These are phyloP conservation scores for Amanita pseudoporphyria DNA, from an alignment of 768 basidiomycete species.

Conservation along the genomic window DNA sequence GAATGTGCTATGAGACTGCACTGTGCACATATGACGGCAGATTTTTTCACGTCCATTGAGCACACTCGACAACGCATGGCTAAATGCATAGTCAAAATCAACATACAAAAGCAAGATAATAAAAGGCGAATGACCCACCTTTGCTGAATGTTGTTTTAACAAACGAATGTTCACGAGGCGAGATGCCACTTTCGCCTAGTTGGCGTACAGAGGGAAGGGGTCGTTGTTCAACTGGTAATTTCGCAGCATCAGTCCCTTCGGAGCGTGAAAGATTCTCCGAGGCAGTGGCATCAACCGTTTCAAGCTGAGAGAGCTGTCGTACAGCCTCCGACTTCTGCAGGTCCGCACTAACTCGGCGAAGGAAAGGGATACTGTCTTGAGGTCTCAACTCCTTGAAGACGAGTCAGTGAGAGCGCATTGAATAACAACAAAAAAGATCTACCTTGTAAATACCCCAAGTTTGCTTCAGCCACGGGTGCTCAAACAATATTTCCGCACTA, in stretches of 20 bases:
- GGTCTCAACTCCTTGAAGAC: constrained; percentile 62
- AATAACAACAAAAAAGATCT: constrained; percentile 12
- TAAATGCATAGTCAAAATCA: constrained; percentile 21
- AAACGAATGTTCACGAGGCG: constrained; percentile 69
- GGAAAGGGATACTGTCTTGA: constrained; percentile 92
- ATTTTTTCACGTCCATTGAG: constrained; percentile 69
- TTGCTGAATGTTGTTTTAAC: constrained; percentile 91
- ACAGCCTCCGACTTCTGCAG: constrained; percentile 62
- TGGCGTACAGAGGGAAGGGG: constrained; percentile 29
- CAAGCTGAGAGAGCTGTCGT: constrained; percentile 41
- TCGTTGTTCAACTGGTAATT: constrained; percentile 28
- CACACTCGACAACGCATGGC: constrained; percentile 87
- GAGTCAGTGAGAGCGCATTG: constrained; percentile 5
- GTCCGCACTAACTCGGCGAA: constrained; percentile 85
- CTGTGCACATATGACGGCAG: constrained; percentile 77
- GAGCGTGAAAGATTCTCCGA: constrained; percentile 24
- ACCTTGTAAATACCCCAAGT: constrained; percentile 79
- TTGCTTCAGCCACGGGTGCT: constrained; percentile 84
- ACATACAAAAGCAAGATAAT: constrained; percentile 2
- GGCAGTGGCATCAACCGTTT: constrained; percentile 31
- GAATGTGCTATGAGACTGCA: constrained; percentile 87
- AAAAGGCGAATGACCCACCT: constrained; percentile 43
- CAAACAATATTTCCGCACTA: constrained; percentile 73
- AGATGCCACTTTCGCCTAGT: constrained; percentile 38
- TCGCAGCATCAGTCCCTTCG: constrained; percentile 24